Percentiles rank a stretch among this genome's conserved stretches.
Conservation (phyloP, 2,329 filamentous ascomycete species). For the Colletotrichum cereale region DNA sequence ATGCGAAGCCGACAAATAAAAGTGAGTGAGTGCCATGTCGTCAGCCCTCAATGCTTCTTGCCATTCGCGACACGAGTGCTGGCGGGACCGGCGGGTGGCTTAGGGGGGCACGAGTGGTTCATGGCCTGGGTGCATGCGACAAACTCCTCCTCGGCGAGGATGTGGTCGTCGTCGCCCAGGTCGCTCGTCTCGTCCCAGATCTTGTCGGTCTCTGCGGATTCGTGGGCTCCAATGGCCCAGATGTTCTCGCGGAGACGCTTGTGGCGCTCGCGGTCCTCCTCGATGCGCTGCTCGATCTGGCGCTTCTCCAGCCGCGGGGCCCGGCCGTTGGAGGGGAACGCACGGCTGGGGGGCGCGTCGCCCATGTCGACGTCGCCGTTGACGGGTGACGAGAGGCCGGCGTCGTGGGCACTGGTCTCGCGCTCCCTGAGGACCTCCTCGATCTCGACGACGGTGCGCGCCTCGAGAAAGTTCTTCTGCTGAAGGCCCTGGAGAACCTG, state of each 20-base stretch:
- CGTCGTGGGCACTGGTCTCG: constrained; percentile 72
- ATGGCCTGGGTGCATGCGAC: constrained; percentile 57
- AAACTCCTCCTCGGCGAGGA: constrained; percentile 80
- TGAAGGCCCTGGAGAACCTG: constrained; percentile 78
- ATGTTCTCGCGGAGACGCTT: constrained; percentile 92
- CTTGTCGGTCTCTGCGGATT: constrained; percentile 79
- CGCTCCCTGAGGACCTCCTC: constrained; percentile 86
- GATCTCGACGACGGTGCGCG: constrained; percentile 81
- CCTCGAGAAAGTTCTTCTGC: constrained; percentile 78
- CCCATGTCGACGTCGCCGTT: constrained; percentile 56
- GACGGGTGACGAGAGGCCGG: constrained; percentile 64
- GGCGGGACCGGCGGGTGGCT: constrained; percentile 35
- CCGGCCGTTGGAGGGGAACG: constrained; percentile 52
- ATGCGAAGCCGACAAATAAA: too few species aligned
- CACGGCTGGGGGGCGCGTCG: constrained; percentile 57
- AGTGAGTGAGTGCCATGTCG: not conserved
- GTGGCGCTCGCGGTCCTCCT: constrained; percentile 95
- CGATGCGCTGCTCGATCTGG: constrained; percentile 94
- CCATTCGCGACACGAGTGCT: constrained; percentile 34
- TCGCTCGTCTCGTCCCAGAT: constrained; percentile 91
- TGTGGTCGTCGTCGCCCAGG: constrained; percentile 86
- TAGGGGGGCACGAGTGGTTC: constrained; percentile 35
- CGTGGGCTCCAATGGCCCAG: constrained; percentile 82
- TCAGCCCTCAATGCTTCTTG: constrained; percentile 25
- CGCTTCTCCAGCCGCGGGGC: constrained; percentile 76